Evolutionary conservation across 345 rosid genomes (phyloP).

Genomic region (Eucalyptus erythrocorys): DNA sequence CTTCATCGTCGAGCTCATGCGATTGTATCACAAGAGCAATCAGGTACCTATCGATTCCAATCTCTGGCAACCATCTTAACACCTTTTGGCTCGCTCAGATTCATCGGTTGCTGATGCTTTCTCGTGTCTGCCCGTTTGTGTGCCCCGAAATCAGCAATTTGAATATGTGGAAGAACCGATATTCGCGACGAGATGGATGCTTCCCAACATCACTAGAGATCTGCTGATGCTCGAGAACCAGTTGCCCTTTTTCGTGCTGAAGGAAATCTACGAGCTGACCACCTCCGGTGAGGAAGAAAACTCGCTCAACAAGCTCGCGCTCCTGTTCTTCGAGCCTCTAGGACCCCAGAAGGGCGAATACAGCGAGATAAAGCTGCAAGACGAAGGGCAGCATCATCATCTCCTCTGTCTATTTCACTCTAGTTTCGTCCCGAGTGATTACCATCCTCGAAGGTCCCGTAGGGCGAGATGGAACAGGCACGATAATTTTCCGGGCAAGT

Average conservation of each 20-base stretch:
- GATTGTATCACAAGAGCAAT: neutral
- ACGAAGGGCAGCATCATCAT: neutral
- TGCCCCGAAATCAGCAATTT: neutral
- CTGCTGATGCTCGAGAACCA: neutral
- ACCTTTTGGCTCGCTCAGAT: neutral
- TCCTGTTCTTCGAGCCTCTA: neutral
- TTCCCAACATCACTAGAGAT: neutral
- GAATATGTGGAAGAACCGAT: neutral
- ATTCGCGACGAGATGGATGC: neutral
- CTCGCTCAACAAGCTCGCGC: neutral
- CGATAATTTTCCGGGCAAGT: neutral
- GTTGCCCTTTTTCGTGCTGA: neutral
- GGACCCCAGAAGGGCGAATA: neutral
- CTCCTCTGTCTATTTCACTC: neutral
- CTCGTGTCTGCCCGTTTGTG: no score
- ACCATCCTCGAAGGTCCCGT: neutral
- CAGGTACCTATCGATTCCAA: neutral
- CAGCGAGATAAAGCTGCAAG: neutral
- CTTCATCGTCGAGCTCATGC: neutral
- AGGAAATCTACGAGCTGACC: neutral
- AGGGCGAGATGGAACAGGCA: neutral
- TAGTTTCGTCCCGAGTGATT: neutral
- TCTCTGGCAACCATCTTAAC: neutral
- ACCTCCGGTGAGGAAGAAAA: neutral
- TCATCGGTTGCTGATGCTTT: neutral